Conservation (phyloP, 306 rosid species). For the Castanospermum australe region DNA sequence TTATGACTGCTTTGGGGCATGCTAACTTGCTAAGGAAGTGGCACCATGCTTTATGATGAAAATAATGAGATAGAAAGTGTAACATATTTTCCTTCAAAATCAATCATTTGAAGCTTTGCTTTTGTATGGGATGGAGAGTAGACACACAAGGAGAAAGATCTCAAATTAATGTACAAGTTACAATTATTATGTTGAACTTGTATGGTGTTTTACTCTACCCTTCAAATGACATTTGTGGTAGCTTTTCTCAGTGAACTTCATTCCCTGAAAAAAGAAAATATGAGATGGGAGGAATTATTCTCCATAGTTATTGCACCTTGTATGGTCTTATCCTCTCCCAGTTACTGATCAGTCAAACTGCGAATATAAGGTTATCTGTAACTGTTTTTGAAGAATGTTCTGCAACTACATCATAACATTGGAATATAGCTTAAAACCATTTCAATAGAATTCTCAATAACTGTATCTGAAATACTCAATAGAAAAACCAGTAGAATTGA, state of each 20-base stretch:
- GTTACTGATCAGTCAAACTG: not conserved
- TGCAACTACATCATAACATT: not conserved
- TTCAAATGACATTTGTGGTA: not conserved
- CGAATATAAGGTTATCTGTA: not conserved
- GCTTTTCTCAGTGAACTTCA: not conserved
- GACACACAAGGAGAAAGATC: not conserved
- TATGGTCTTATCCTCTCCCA: slow-evolving; percentile 1
- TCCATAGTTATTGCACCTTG: not conserved
- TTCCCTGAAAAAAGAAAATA: not conserved
- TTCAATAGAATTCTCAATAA: not conserved
- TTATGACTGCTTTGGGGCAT: not conserved
- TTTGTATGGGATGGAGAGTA: not conserved
- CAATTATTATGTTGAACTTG: not conserved
- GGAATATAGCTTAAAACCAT: not conserved
- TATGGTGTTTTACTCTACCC: not conserved
- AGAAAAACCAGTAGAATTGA: not conserved
- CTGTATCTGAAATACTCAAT: not conserved
- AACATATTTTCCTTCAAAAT: not conserved
- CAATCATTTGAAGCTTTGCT: not conserved
- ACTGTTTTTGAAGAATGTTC: not conserved
- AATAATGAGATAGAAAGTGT: not conserved
- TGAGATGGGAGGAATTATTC: not conserved
- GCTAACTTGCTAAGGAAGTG: slow-evolving; percentile 3
- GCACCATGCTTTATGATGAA: not conserved
- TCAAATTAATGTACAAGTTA: not conserved